Base-by-base conservation (phyloP, 1,284 basidiomycete species). In the Sporisorium reilianum region DNA sequence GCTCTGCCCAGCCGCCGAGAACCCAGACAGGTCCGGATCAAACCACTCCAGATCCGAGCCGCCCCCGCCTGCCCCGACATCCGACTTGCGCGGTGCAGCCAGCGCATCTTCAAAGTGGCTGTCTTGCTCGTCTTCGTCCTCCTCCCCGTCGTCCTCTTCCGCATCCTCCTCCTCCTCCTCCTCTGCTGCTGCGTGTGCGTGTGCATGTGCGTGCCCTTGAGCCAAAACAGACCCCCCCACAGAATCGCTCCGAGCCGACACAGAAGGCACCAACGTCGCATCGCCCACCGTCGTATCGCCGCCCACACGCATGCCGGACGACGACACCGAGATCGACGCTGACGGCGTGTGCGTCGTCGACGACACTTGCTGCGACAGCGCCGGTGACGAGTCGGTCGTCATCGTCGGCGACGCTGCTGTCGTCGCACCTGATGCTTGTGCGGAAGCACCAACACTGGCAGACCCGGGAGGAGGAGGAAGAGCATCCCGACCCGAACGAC, bases 41-140 rank as follows among this genome's bases (percentile, higher is more conserved):
- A 77, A 76, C 77, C 77, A 79, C 26, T 79, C 75, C 51, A 70
- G 45, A 10, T 68, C 70, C n/a, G 53, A 54, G 16, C 59, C n/a
- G 34, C 23, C 46, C 25, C 16, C 52, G 30, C 32, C 54, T 22
- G 14, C 54, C n/a, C 32, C 38, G 7, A 28, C 49, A 4, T 49
- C 34, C 1, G 52, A 46, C 25, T 46, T 54, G n/a, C 44, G 32
- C 18, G 48, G 50, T 1, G 28, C 55, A 7, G 54, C 25, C 5
- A 46, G 40, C 7, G 62, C 55, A 11, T 65, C 59, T 25, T 62
- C 45, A 14, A 54, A 56, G n/a, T 41, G n/a, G 3, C 9, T 16
- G 1, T 41, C 38, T 20, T 41, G n/a, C 38, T 41, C 38, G 26
- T 49, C 41, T 2, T 9, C 46, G 23, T 57, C 58, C 2, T 46